A percentile compares a stretch with the other conserved stretches of the same genome.
phyloP scores from a whole-genome alignment of 768 basidiomycete genomes.

The Leccinellum rugosiceps region DNA sequence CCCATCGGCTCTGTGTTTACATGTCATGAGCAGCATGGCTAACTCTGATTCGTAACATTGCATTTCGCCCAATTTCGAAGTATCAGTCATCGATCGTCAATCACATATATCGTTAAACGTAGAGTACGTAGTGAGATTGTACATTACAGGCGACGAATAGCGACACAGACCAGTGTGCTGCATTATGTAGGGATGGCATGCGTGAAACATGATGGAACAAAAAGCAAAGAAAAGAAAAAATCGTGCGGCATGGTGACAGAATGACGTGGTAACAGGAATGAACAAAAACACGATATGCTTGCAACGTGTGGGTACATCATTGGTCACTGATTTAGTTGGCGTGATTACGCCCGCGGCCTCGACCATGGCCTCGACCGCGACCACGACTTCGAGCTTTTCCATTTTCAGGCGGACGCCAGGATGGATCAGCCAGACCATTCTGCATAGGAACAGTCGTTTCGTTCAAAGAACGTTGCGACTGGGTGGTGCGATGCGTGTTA shows the following conservation, averaged over 20 bases:
- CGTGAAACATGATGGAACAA: slow-evolving; percentile 16
- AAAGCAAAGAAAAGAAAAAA: slow-evolving; percentile 2
- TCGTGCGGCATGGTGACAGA: slow-evolving; percentile 18
- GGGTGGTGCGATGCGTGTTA: not conserved
- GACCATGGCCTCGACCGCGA: slow-evolving; percentile 37
- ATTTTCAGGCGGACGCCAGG: slow-evolving; percentile 8
- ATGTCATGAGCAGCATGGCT: not conserved
- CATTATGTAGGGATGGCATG: slow-evolving; percentile 22
- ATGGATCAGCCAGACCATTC: slow-evolving; percentile 3
- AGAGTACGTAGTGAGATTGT: slow-evolving; percentile 8
- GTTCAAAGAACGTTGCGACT: slow-evolving; percentile 1
- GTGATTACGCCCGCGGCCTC: slow-evolving; percentile 37
- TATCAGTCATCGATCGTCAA: slow-evolving; percentile 15
- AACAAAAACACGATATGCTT: slow-evolving; percentile 11
- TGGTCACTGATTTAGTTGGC: slow-evolving; percentile 21
- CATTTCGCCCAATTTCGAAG: not conserved
- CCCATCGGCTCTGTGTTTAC: not conserved
- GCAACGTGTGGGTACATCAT: slow-evolving; percentile 17
- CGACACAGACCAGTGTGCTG: slow-evolving; percentile 13
- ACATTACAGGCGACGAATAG: slow-evolving; percentile 8
- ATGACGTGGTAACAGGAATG: slow-evolving; percentile 20
- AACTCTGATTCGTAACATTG: not conserved
- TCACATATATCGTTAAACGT: not conserved
- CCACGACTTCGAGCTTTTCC: slow-evolving; percentile 37
- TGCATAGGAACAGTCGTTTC: slow-evolving; percentile 4